Evolutionary conservation across 1,139 yeast species (phyloP), one percentile per base, ranked within the genome.

Genomic region (Zygosaccharomyces sapae): DNA sequence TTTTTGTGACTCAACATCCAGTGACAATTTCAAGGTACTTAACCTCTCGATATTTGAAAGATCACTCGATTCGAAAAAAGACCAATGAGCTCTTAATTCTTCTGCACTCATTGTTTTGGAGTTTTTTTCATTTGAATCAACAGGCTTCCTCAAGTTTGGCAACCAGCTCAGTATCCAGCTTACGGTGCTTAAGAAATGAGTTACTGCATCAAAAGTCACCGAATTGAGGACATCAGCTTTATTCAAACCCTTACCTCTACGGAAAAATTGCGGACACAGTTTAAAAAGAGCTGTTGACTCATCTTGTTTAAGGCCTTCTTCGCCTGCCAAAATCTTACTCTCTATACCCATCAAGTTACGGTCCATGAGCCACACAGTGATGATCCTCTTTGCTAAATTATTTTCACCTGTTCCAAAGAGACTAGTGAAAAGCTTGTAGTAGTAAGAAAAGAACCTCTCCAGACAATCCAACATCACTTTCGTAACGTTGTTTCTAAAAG

Each of bases 91-190:
- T 50, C 78, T 74, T 38, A 80, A 61, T 51, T 69, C 70, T 48
- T 78, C 83, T 8, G 76, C 68, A 7, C 67, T 62, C 71, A 58
- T 4, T 68, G 4, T 53, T 27, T 64, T 63, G 24, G 56, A 29
- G 31, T 55, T 56, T 1, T 61, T 53, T 9, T 66, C 69, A 35
- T 65, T 64, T 39, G 69, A 67, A 1, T 76, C 71, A 33, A 76
- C 75, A 42, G 74, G 72, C 41, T 75, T 72, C 44, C 69, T 68
- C 52, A 79, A 60, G n/a, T 60, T 55, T 5, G 82, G 82, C 40
- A 82, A 65, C 87, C 86, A 79, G 19, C 71, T 56, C 51, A 77
- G 64, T 30, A 80, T 65, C 78, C 81, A 72, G 24, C 69, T 63
- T 2, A 77, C 54, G 6, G 83, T 72, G 33, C 71, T 66, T 43